Evolutionary conservation across 306 rosid species (phyloP).

Genomic region (Hylodesmum podocarpum): DNA sequence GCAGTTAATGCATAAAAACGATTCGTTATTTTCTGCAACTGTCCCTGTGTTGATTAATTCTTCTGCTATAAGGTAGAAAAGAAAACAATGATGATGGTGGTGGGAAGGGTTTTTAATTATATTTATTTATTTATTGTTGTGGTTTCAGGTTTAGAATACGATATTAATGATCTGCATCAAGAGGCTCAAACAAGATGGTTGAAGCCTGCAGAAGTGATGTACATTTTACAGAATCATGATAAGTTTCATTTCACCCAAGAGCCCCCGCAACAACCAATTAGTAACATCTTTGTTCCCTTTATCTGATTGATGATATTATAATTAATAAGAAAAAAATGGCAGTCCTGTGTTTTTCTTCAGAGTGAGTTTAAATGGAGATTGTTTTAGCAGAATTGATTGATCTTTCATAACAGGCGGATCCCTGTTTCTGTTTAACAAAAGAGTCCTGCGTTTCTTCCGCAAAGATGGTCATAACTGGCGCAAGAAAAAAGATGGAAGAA

Average conservation of each 20-base stretch:
- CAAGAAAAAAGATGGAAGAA: conserved; percentile 92
- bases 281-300: conserved; percentile 44
- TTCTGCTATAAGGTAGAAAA: neutral
- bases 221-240: conserved; percentile 85
- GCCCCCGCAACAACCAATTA: conserved; percentile 69
- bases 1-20: neutral
- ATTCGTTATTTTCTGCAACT: conserved; percentile 9
- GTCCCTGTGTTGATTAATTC: neutral
- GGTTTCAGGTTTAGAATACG: conserved; percentile 50
- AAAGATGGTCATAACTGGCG: conserved; percentile 97
- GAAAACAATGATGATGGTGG: neutral
- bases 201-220: conserved; percentile 91
- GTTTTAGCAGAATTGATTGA: conserved; percentile 17
- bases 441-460: conserved; percentile 94
- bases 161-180: conserved; percentile 59
- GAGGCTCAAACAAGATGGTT: conserved; percentile 93
- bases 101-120: neutral
- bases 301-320: conserved; percentile 11
- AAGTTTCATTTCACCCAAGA: conserved; percentile 66
- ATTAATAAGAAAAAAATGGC: neutral
- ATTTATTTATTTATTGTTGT: conserved; percentile 1
- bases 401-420: conserved; percentile 73
- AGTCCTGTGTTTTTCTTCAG: neutral
- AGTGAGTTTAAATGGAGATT: neutral
- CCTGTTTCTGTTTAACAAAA: conserved; percentile 84